These are phyloP conservation scores for Rhodosporidiobolus sp. DNA, from an alignment of 768 basidiomycete genomes.

Conservation along the genomic window DNA sequence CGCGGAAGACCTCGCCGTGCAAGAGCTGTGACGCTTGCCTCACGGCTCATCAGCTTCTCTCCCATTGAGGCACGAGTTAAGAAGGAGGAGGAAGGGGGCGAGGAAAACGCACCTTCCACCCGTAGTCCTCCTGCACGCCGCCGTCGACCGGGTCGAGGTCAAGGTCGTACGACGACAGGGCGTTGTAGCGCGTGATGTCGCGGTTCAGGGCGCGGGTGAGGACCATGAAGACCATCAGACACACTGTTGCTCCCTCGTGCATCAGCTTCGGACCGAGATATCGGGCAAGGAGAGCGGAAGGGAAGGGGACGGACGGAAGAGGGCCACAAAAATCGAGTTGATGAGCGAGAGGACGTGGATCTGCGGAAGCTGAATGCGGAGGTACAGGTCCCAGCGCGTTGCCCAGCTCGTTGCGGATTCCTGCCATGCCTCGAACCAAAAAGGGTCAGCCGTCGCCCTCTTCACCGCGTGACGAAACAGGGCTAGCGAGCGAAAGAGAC, in stretches of 20 bases:
- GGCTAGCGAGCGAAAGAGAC: slow-evolving; percentile 45
- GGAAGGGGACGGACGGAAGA: slow-evolving; percentile 56
- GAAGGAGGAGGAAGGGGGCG: background rate
- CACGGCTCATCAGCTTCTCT: too few species aligned
- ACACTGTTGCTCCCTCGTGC: slow-evolving; percentile 44
- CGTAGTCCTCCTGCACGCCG: slow-evolving; percentile 73
- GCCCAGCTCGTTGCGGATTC: slow-evolving; percentile 57
- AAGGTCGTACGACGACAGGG: slow-evolving; percentile 64
- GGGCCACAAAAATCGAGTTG: slow-evolving; percentile 85
- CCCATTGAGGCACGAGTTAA: too few species aligned
- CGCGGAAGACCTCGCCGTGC: slow-evolving; percentile 91
- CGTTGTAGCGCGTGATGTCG: slow-evolving; percentile 94
- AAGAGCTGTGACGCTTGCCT: slow-evolving; percentile 55
- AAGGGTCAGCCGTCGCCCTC: too few species aligned
- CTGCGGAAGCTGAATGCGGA: slow-evolving; percentile 85
- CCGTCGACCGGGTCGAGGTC: slow-evolving; percentile 55
- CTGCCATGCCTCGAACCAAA: too few species aligned
- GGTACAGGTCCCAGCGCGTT: slow-evolving; percentile 92
- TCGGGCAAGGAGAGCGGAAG: background rate
- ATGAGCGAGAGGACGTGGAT: slow-evolving; percentile 96
- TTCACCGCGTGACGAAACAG: too few species aligned
- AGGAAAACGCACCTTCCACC: slow-evolving; percentile 65
- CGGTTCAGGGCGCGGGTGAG: slow-evolving; percentile 78
- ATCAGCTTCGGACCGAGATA: background rate
- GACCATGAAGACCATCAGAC: slow-evolving; percentile 89